Evolutionary conservation across 2,329 filamentous ascomycete species (phyloP).

Genomic region (Botrytis aclada): DNA sequence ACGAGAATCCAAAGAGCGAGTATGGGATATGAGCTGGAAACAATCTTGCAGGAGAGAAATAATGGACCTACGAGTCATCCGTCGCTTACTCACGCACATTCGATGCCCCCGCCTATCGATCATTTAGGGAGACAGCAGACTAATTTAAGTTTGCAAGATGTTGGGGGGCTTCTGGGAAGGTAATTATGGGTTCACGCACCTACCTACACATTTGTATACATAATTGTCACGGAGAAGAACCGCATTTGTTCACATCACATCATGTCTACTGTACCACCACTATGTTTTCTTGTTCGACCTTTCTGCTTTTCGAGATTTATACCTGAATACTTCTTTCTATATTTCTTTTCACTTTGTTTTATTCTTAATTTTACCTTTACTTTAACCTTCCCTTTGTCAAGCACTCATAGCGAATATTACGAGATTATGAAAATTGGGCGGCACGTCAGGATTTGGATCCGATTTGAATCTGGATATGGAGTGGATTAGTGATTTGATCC

Average conservation of each 20-base stretch:
- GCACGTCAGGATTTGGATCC: neutral
- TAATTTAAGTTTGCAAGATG: conserved; percentile 3
- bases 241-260: neutral
- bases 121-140: neutral
- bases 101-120: neutral
- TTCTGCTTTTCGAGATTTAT: neutral
- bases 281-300: neutral
- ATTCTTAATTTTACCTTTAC: neutral
- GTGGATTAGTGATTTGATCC: neutral
- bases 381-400: neutral
- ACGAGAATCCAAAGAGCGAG: conserved; percentile 24
- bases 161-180: neutral
- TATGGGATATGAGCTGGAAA: conserved; percentile 32
- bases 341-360: neutral
- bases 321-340: neutral
- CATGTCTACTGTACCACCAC: neutral
- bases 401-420: neutral
- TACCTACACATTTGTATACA: neutral
- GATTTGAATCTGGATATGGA: neutral
- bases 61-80: neutral
- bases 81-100: neutral
- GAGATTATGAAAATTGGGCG: neutral
- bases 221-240: neutral
- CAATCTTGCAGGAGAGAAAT: conserved; percentile 28
- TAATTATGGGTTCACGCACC: neutral